Base-by-base conservation (phyloP, 768 basidiomycete genomes). In the Mycena epipterygia region DNA sequence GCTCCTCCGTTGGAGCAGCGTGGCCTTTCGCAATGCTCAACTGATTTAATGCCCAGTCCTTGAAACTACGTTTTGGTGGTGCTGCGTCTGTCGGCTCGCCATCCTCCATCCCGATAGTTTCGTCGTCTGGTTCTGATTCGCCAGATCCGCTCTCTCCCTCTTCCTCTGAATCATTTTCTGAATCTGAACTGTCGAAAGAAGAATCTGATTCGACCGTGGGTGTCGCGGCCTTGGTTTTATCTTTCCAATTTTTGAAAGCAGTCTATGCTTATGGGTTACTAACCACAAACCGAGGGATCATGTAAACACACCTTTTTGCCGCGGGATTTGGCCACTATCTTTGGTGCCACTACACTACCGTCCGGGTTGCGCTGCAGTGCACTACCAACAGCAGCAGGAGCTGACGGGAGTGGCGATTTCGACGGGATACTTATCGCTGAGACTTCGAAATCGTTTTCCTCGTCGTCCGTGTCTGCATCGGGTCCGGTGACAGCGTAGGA, bases 31-130 rank as follows among this genome's bases (percentile, higher is more conserved):
- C 82, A 37, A 79, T 71, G 58, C 84, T 90, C 59, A 94, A 85
- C 77, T 98, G 96, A 63, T 92, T 88, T 70, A 91, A 77, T 0
- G 96, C 97, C 97, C 97, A 98, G 44, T 91, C 86, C 78, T 98
- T 98, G 88, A 98, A 98, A 9, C 89, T 89, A 74, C 81, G 85
- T 57, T 73, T 79, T 59, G 72, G 76, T 27, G 74, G 70, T 19
- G 75, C 74, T 17, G 71, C 29, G 29, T 77, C 33, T 1, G 71
- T 64, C 25, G 46, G 69, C 37, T 72, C 74, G 17, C 59, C 74
- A 25, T 73, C 76, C 1, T 74, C 74, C 21, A 69, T 71, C n/a
- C 68, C 70, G 23, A 70, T 77, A 2, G 72, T 78, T 17, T 78
- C 77, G 33, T 79, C 78, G 14, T 74, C 72, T 2, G 78, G 68